Evolutionary conservation across 805 yeast species (phyloP).

Genomic region (Yueomyces sinensis): DNA sequence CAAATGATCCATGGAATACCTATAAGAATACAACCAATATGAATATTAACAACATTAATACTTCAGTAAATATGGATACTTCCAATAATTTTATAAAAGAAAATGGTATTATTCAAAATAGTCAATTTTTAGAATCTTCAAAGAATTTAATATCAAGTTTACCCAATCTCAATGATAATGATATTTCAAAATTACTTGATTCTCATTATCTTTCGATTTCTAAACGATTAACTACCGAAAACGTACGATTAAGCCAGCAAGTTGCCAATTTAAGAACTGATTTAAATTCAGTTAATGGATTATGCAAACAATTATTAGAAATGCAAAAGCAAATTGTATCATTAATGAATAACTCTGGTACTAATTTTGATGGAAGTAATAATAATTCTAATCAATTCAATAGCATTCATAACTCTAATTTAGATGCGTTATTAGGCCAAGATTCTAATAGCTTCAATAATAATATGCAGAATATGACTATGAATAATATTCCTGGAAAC

Average conservation of each 20-base stretch:
- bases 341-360: neutral
- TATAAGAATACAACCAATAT: neutral
- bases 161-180: neutral
- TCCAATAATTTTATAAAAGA: too few species aligned
- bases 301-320: slow-evolving; percentile 18
- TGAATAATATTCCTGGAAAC: neutral
- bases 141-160: neutral
- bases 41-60: too few species aligned
- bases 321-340: slow-evolving; percentile 11
- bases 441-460: neutral
- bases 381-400: neutral
- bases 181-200: slow-evolving; percentile 3
- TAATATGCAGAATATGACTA: neutral
- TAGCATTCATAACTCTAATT: neutral
- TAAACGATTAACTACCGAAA: slow-evolving; percentile 19
- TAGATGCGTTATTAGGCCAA: neutral
- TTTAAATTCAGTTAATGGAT: slow-evolving; percentile 12
- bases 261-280: slow-evolving; percentile 17
- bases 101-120: too few species aligned
- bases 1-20: neutral
- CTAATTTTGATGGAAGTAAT: neutral
- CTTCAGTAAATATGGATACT: too few species aligned
- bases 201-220: slow-evolving; percentile 16
- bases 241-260: slow-evolving; percentile 20
- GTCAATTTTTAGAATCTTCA: too few species aligned